Base-by-base conservation (phyloP, 306 rosid genomes). In the Glycine tomentella region DNA sequence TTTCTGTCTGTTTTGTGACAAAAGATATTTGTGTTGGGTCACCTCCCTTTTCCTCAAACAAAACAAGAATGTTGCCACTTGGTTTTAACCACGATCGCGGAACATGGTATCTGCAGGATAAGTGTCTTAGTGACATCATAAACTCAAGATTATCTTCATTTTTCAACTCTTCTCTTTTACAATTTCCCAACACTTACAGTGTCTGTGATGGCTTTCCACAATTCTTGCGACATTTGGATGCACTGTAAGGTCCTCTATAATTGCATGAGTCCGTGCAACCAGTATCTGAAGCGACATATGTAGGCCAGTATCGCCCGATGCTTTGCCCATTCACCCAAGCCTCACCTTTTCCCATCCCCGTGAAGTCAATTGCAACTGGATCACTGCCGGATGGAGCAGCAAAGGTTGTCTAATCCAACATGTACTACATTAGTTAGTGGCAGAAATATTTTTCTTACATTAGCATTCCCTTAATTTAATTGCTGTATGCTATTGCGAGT, bases 311-410 rank as follows among this genome's bases (percentile, higher is more conserved):
- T 55, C 99, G 90, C 5, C 98, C 99, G 31, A 96, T 96, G 88
- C 99, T 96, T 80, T 96, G 93, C 74, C 98, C 99, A 56, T 96
- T 96, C 78, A 96, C 95, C 99, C 99, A 96, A 52, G 97, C 98
- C 89, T 93, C 99, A 3, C 99, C 99, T 77, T 96, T 96, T 57
- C 99, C 97, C 96, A 90, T 77, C 15, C 98, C 99, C 2, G 91
- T 86, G 86, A 96, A 93, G 90, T 96, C 97, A 80, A 96, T 63
- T 34, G 94, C 97, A 82, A 96, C 94, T 31, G 99, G 99, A 61
- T 86, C 85, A 69, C 78, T 87, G 65, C 99, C 97, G 38, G 88
- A 71, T 59, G 99, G 98, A 59, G 97, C 80, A 17, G 64, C 87
- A 31, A 95, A 91, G 64, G 36, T 89, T 75, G 96, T 89, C 99